Evolutionary conservation across 352 stramenopile species (phyloP).

Genomic region (Phytophthora citrophthora): DNA sequence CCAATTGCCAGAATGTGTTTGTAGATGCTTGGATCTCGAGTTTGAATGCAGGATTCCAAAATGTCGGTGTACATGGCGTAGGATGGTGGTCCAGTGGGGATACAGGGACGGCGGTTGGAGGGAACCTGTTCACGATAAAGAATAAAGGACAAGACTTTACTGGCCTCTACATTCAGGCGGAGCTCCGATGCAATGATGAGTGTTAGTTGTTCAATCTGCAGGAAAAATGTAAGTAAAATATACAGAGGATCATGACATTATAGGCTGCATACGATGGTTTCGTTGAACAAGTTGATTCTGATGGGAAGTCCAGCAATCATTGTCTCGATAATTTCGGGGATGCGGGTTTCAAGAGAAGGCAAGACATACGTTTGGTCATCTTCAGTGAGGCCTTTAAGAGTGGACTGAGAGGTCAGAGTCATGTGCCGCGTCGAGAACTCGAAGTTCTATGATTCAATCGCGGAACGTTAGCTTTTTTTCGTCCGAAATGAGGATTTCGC

Average conservation of each 20-base stretch:
- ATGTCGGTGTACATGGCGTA: constrained; percentile 51
- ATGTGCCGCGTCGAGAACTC: constrained; percentile 39
- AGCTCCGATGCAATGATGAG: constrained; percentile 48
- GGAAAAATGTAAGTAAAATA: not conserved
- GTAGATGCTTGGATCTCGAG: constrained; percentile 39
- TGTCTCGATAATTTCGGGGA: constrained; percentile 38
- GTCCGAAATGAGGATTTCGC: not conserved
- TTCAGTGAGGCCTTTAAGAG: constrained; percentile 1
- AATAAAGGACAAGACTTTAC: constrained; percentile 55
- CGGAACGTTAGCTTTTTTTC: no score
- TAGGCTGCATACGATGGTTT: constrained; percentile 27
- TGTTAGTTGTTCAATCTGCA: constrained; percentile 30
- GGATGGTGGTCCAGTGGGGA: constrained; percentile 41
- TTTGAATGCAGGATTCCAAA: constrained; percentile 50
- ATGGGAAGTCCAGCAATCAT: constrained; percentile 37
- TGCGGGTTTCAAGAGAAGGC: constrained; percentile 24
- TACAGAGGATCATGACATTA: not conserved
- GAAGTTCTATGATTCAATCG: constrained; percentile 32
- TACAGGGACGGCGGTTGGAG: constrained; percentile 49
- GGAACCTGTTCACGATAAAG: constrained; percentile 58
- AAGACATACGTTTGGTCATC: constrained; percentile 13
- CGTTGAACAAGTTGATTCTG: constrained; percentile 44
- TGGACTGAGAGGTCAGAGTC: constrained; percentile 17
- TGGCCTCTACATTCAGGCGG: constrained; percentile 38
- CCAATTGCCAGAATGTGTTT: constrained; percentile 46